Conservation (phyloP, 208 protist genomes). For the Crithidia fasciculata region DNA sequence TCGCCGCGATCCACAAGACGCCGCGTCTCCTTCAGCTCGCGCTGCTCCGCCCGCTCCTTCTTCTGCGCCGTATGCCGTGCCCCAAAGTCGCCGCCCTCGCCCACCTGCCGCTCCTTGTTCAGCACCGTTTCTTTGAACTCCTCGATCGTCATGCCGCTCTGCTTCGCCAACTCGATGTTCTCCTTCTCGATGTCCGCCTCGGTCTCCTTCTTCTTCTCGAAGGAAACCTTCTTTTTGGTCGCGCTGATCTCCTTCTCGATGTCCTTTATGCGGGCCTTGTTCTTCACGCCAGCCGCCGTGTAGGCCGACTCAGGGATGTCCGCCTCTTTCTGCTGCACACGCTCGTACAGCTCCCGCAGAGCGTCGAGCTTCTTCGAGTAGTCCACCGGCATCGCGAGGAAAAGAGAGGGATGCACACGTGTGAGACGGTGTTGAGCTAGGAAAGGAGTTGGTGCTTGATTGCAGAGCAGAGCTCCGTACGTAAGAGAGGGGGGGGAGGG, state of each 20-base stretch:
- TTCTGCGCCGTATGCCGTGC: conserved; percentile 15
- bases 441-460: no score
- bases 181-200: conserved; percentile 62
- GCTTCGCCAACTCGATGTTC: conserved; percentile 63
- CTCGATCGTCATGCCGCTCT: conserved; percentile 63
- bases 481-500: background rate
- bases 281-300: conserved; percentile 67
- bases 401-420: background rate
- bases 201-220: conserved; percentile 64
- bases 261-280: conserved; percentile 89
- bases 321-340: conserved; percentile 65
- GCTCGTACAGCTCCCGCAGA: conserved; percentile 68
- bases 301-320: conserved; percentile 50
- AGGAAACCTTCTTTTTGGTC: conserved; percentile 69
- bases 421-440: background rate
- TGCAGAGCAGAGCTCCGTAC: no score
- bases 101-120: conserved; percentile 10
- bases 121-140: conserved; percentile 45
- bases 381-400: conserved; percentile 31
- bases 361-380: conserved; percentile 48
- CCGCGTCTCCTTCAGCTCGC: conserved; percentile 59
- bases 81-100: conserved; percentile 8
- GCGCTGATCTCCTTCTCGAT: conserved; percentile 89
- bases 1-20: conserved; percentile 21
- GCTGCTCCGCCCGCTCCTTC: conserved; percentile 45